Evolutionary conservation across 208 protist species (phyloP), one percentile per base, ranked within the genome.

Genomic region (Trypanosoma caninum): DNA sequence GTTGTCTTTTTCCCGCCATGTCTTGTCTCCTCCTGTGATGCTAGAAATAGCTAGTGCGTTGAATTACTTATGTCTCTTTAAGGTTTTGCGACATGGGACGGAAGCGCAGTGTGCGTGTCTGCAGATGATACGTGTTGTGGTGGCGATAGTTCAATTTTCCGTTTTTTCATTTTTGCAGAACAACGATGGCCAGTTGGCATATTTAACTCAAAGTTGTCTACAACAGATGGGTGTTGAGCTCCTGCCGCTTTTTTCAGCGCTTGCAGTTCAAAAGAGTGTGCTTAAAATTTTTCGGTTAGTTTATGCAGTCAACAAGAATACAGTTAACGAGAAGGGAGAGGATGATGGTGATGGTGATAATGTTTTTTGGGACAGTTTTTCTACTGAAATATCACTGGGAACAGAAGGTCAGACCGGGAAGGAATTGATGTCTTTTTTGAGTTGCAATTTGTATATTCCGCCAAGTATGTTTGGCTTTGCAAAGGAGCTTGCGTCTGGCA

Each of bases 41-140:
- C 18, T 63, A 27, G 64, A 70, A 47, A 3, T 70, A 22, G 55
- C 53, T 14, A 57, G 55, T 41, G 58, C 55, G n/a, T 56, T 70
- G 2, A 37, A 45, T 23, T 31, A 70, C 28, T 23, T 70, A 22
- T 35, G 45, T 41, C 56, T 47, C 25, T 2, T 3, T 14, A 10
- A 25, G 27, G 55, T 70, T 6, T n/a, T 70, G 4, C 18, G 3
- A 35, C 23, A 8, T 13, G 55, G 55, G 2, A n/a, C 8, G 5
- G 64, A 61, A 9, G 13, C 56, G 2, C 64, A 58, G 27, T 37
- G 31, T 9, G 64, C 44, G 2, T 70, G 64, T 51, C 1, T 35
- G 23, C 18, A 63, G 34, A 70, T 70, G 64, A 34, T 50, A 34
- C 28, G 23, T 9, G 25, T 52, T 3, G 9, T 69, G 6, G 30